A percentile compares a stretch with the other conserved stretches of the same genome.
phyloP scores from a whole-genome alignment of 345 rosid species.

The Citrus maxima region DNA sequence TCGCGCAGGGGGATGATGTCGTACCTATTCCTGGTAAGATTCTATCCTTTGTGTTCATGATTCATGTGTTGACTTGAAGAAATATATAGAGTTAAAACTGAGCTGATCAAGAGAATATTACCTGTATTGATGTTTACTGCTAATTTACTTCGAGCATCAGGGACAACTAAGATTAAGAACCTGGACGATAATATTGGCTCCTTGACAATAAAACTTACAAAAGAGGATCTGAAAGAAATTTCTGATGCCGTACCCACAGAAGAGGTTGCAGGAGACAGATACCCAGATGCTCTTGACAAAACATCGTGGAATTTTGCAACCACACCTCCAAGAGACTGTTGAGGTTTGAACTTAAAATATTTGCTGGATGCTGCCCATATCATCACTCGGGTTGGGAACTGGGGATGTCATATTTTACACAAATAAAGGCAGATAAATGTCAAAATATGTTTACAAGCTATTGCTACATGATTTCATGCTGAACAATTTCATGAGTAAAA shows the following conservation, averaged over 20 bases:
- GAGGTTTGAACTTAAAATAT: background rate
- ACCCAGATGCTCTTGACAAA: no score
- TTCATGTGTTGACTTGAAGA: background rate
- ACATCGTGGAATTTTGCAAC: slow-evolving; percentile 15
- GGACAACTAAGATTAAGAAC: slow-evolving; percentile 29
- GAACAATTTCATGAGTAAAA: no score
- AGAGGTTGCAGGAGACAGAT: slow-evolving; percentile 22
- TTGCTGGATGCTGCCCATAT: background rate
- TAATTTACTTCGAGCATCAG: background rate
- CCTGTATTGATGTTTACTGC: background rate
- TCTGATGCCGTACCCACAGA: slow-evolving; percentile 10
- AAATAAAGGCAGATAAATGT: no score
- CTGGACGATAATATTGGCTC: slow-evolving; percentile 16
- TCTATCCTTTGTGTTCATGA: background rate
- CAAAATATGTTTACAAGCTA: no score
- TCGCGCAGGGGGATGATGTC: slow-evolving; percentile 32
- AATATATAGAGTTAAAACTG: background rate
- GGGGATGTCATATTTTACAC: no score
- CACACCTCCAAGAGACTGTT: slow-evolving; percentile 15
- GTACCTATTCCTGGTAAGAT: slow-evolving; percentile 29
- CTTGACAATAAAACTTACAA: slow-evolving; percentile 11
- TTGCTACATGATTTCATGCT: no score
- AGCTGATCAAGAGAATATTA: background rate
- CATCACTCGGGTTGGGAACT: background rate
- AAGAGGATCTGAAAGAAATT: slow-evolving; percentile 23